A percentile compares a stretch with the other conserved stretches of the same genome.
phyloP scores from a whole-genome alignment of 139 green algal genomes.

The Chlorella sp. region DNA sequence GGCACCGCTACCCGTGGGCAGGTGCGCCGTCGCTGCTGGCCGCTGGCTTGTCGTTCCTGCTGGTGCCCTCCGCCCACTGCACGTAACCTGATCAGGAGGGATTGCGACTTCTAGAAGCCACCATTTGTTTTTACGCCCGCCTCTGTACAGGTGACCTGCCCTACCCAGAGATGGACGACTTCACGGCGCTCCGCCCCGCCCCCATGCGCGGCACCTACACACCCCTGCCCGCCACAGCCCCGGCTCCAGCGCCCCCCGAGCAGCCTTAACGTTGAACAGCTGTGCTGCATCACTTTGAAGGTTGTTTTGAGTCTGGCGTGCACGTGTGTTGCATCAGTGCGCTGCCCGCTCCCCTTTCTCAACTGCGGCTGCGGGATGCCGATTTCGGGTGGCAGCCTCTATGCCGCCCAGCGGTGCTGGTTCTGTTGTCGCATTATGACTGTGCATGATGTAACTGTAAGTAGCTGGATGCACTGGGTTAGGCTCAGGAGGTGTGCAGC shows the following conservation, averaged over 20 bases:
- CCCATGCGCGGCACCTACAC: neutral
- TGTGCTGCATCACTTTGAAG: too few relatives aligned
- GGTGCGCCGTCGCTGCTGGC: neutral
- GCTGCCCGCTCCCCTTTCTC: neutral
- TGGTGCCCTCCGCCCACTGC: neutral
- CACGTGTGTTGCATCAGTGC: neutral
- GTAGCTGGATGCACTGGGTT: too few relatives aligned
- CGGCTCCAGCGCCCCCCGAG: neutral
- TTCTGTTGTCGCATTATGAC: too few relatives aligned
- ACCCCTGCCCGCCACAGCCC: neutral
- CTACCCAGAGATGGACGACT: neutral
- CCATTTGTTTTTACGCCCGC: neutral
- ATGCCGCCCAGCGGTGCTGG: too few relatives aligned
- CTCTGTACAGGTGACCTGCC: constrained; percentile 7
- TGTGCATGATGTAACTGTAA: too few relatives aligned
- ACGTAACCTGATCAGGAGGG: too few relatives aligned
- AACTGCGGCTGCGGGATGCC: too few relatives aligned
- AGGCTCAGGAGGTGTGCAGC: too few relatives aligned
- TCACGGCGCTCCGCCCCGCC: constrained; percentile 7
- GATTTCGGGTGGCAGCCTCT: too few relatives aligned
- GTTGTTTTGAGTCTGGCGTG: neutral
- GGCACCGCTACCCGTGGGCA: neutral
- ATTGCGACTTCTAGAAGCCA: too few relatives aligned
- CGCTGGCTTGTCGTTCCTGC: neutral
- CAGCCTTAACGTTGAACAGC: neutral